Conservation (phyloP, 2,329 filamentous ascomycete species). For the Cladosporium oxysporum region DNA sequence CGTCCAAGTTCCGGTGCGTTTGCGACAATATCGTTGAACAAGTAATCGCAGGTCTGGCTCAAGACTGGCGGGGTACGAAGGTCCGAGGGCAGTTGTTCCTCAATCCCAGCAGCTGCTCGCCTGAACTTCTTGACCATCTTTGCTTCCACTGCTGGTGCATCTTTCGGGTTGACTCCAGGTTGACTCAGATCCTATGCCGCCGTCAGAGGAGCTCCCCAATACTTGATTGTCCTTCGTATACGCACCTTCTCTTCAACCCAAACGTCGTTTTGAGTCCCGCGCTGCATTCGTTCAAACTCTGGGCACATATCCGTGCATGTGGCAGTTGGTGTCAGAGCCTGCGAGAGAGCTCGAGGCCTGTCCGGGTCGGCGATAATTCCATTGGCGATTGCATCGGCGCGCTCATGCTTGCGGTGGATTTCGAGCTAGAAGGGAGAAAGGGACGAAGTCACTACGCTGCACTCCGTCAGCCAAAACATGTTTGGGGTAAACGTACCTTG, state of each 20-base stretch:
- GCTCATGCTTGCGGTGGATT: conserved; percentile 51
- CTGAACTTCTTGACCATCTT: conserved; percentile 66
- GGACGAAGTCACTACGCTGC: conserved; percentile 31
- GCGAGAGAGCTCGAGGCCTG: conserved; percentile 58
- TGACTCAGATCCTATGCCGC: conserved; percentile 35
- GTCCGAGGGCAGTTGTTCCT: conserved; percentile 64
- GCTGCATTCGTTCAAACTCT: conserved; percentile 62
- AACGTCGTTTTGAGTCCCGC: conserved; percentile 63
- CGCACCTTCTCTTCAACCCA: conserved; percentile 61
- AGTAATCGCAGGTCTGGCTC: conserved; percentile 46
- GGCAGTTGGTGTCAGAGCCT: conserved; percentile 63
- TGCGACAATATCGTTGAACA: conserved; percentile 51
- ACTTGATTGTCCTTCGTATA: conserved; percentile 20
- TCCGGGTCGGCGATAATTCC: conserved; percentile 61
- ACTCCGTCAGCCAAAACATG: conserved; percentile 28
- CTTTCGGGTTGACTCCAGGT: conserved; percentile 28
- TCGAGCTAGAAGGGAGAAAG: conserved; percentile 42
- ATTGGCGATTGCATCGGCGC: conserved; percentile 53
- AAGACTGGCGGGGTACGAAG: conserved; percentile 57
- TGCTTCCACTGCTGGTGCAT: conserved; percentile 48
- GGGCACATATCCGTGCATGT: conserved; percentile 66
- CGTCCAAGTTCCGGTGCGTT: conserved; percentile 51
- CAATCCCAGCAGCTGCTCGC: conserved; percentile 62
- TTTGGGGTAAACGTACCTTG: conserved; percentile 25
- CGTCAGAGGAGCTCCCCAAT: conserved; percentile 26